phyloP scores from a whole-genome alignment of 345 rosid genomes.

The Brassica carinata region DNA sequence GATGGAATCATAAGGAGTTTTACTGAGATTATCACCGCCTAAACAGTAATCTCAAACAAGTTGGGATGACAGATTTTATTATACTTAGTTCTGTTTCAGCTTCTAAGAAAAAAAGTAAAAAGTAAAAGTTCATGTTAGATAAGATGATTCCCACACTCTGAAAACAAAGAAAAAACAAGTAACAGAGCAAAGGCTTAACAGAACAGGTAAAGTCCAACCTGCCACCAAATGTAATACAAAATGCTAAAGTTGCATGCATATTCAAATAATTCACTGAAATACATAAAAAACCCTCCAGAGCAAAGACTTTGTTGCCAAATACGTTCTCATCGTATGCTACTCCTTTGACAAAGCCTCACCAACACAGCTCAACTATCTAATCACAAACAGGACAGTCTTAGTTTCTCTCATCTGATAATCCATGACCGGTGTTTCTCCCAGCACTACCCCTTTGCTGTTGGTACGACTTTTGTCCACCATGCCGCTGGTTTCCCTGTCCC shows the following conservation, averaged over 20 bases:
- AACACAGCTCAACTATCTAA: conserved; percentile 28
- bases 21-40: neutral
- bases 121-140: conserved; percentile 7
- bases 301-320: conserved; percentile 26
- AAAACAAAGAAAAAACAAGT: neutral
- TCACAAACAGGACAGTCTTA: conserved; percentile 20
- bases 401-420: conserved; percentile 41
- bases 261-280: conserved; percentile 25
- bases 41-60: neutral
- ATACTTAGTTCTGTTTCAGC: neutral
- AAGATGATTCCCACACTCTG: conserved; percentile 19
- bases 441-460: conserved; percentile 54
- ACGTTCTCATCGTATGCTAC: conserved; percentile 26
- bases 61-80: neutral
- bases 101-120: conserved; percentile 5
- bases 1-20: neutral
- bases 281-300: neutral
- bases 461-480: conserved; percentile 53
- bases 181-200: conserved; percentile 23
- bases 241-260: conserved; percentile 28
- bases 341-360: conserved; percentile 13
- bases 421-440: conserved; percentile 48
- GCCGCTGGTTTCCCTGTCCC: conserved; percentile 57
- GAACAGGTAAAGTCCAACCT: conserved; percentile 15
- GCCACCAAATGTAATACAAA: conserved; percentile 33